Base-by-base conservation (phyloP, 495 filamentous ascomycete species). In the Rostrohypoxylon terebratum region DNA sequence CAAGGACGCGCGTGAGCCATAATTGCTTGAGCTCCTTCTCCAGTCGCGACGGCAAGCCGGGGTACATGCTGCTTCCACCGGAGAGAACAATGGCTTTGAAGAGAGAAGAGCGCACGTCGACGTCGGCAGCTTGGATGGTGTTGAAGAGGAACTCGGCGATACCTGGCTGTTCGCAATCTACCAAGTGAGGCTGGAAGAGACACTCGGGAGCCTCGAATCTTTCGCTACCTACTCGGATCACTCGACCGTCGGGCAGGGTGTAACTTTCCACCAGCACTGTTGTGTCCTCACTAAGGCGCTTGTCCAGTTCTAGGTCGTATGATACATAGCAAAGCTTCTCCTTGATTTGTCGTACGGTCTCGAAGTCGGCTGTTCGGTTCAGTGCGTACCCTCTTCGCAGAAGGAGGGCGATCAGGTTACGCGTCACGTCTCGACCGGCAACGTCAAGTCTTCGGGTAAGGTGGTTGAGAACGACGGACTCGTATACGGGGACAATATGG, bases 271-370 rank as follows among this genome's bases (percentile, higher is more conserved):
- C 96, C 50, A 99, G 84, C 13, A 98, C 94, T 9, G 96, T 99
- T 16, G 96, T 99, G 76, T 99, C 96, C 82, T 99, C 96, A 70
- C 92, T 94, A 50, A 99, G 90, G 73, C 92, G 89, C 81, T 98
- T 92, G 86, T 99, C 96, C 48, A 98, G 86, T 83, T 96, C 93
- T 60, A 99, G 87, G 80, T 99, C 96, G 84, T 98, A 99, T 3
- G 94, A 97, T 65, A 99, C 94, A 82, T 99, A 99, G 85, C 95
- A 98, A 36, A 99, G 91, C 89, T 98, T 98, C 85, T 99, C 96
- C 84, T 99, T 99, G 83, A 99, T 98, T 81, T 97, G 95, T 48
- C 96, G 93, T 44, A 98, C 96, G 28, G 96, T 99, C 83, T 99
- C 96, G 80, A 99, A 99, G 79, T 99, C 96, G 77, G 96, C 96